Base-by-base conservation (phyloP, 805 yeast species). In the Cyberlindnera mississippiensis region DNA sequence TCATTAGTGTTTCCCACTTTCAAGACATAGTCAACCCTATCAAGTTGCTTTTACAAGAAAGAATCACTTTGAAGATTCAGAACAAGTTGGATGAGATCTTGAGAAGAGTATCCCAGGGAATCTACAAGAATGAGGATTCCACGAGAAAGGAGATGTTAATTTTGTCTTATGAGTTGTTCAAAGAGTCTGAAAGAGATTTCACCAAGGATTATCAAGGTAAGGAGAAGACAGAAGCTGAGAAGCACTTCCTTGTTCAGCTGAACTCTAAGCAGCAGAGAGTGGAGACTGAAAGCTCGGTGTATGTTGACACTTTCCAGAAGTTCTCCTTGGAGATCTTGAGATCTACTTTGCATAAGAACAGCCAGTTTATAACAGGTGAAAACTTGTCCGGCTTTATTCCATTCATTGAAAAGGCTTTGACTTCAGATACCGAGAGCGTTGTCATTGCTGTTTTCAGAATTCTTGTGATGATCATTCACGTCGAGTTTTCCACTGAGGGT, bases 321-420 rank as follows among this genome's bases (percentile, higher is more conserved):
- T 82, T 93, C 56, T 68, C 95, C 0, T 69, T 89, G 45, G 96
- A 91, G 51, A 63, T 87, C 28, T 64, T 91, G 42, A 72, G 90
- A 50, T 75, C 82, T 3, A 84, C 90, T 1, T 67, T 93, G 20
- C 69, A 81, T 2, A 76, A 79, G 44, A 79, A 85, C 54, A 76
- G 73, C 9, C 64, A 69, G 1, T 70, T 91, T 38, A 62, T 82
- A 43, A 78, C 79, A 3, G 75, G 75, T 1, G 68, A 72, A 4
- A 80, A 82, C 48, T 64, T 91, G 37, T 69, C 72, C 33, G 89
- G 86, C 0, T 88, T 93, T 52, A 63, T 90, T 17, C 95, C 96
- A 4, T 54, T 84, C 7, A 64, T 93, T 43, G 81, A 79, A 43
- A 67, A 66, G 3, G 73, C 85, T 17, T 58, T 89, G 22, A 59